Base-by-base conservation (phyloP, 768 basidiomycete species). In the Tylopilus plumbeoviolaceoides region DNA sequence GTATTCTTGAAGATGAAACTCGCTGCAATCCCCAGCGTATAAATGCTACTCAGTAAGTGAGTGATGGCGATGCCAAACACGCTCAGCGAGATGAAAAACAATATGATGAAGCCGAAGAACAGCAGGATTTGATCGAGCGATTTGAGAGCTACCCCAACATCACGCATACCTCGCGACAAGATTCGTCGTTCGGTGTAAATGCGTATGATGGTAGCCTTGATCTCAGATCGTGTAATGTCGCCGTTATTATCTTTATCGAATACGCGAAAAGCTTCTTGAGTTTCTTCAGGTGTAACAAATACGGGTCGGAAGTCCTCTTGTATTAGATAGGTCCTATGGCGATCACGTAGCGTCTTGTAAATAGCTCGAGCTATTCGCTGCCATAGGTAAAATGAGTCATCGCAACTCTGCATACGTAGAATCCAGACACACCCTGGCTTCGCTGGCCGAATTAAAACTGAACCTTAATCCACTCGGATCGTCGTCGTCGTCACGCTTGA, bases 1-100 rank as follows among this genome's bases (percentile, higher is more conserved):
- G 88, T 70, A 57, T 75, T 80, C 72, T 88, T 89, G 76, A 91
- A 91, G 58, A 91, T 77, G 61, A 91, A 91, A 64, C 87, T 89
- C 10, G 81, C 81, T 6, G 84, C 89, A 53, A 91, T 80, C 12
- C 74, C 80, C 59, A 90, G 63, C 17, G 88, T 78, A 66, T 90
- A 91, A 56, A 89, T 72, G 65, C 86, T 87, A 36, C 86, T 82
- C 67, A 89, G 60, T 27, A 82, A 83, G 51, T 76, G 72, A n/a
- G 78, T 78, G 33, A 89, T 72, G 39, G 84, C 68, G 36, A 91
- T 80, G 2, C 83, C 80, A 64, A 90, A 90, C 27, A 91, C 73
- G 55, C 83, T 84, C 53, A 90, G 70, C 51, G 83, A 78, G 67
- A 91, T 79, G 69, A 90, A 87, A 66, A 88, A 85, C 51, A 89